Evolutionary conservation across 805 yeast species (phyloP).

Genomic region (Alloascoidea africana): DNA sequence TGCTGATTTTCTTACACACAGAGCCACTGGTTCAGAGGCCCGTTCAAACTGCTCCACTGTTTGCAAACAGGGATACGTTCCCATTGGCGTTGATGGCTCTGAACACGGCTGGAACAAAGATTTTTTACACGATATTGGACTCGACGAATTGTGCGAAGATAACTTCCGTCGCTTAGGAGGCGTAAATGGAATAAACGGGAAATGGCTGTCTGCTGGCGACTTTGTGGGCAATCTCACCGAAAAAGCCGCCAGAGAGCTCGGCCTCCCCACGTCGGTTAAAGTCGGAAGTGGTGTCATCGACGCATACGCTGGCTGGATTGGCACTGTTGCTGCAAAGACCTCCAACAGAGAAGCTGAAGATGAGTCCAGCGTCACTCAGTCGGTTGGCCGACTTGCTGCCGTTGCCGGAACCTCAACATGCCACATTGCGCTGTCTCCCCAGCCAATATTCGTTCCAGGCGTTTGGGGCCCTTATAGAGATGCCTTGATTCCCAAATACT

Average conservation of each 20-base stretch:
- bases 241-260: conserved; percentile 66
- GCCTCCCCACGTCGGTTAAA: conserved; percentile 61
- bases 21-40: conserved; percentile 77
- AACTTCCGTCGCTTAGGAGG: conserved; percentile 78
- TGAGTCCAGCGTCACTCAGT: conserved; percentile 5
- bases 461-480: conserved; percentile 99
- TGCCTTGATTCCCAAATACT: conserved; percentile 74
- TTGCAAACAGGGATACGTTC: conserved; percentile 92
- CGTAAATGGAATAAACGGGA: conserved; percentile 54
- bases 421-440: conserved; percentile 75
- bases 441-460: conserved; percentile 84
- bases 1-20: conserved; percentile 83
- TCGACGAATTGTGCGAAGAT: conserved; percentile 66
- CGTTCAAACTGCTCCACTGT: conserved; percentile 84
- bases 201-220: conserved; percentile 78
- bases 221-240: conserved; percentile 58
- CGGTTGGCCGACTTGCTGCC: conserved; percentile 73
- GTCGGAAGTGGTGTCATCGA: conserved; percentile 96
- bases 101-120: conserved; percentile 81
- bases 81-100: conserved; percentile 82
- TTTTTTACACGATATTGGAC: conserved; percentile 50
- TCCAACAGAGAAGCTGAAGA: conserved; percentile 29
- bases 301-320: conserved; percentile 98
- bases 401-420: conserved; percentile 98
- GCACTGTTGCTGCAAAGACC: conserved; percentile 88